A percentile compares a stretch with the other conserved stretches of the same genome.
These are phyloP conservation scores for Gossypium turneri DNA, from an alignment of 345 rosid genomes.

Conservation along the genomic window DNA sequence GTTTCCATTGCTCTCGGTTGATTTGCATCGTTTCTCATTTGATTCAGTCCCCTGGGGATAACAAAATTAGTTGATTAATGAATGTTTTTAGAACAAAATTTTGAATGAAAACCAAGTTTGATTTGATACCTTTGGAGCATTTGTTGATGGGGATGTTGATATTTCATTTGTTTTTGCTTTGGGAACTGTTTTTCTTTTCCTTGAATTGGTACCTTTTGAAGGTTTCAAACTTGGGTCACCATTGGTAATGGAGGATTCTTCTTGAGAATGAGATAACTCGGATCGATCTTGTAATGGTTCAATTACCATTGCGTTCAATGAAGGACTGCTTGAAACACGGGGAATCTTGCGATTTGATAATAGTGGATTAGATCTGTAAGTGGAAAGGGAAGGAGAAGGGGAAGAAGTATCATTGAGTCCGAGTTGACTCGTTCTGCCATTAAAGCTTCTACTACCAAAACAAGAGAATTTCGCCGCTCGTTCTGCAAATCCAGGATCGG, in stretches of 20 bases:
- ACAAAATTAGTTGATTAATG: background rate
- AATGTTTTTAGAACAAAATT: background rate
- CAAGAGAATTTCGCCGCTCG: slow-evolving; percentile 70
- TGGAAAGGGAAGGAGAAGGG: too few relatives aligned
- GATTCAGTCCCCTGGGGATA: background rate
- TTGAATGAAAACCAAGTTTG: background rate
- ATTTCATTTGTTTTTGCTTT: slow-evolving; percentile 44
- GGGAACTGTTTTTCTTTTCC: slow-evolving; percentile 57
- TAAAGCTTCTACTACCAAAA: slow-evolving; percentile 67
- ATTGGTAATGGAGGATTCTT: slow-evolving; percentile 44
- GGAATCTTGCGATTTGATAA: slow-evolving; percentile 34
- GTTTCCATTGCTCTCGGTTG: slow-evolving; percentile 26
- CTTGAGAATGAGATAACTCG: slow-evolving; percentile 39
- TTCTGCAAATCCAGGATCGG: slow-evolving; percentile 73
- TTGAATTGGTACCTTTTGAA: slow-evolving; percentile 35
- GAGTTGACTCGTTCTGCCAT: slow-evolving; percentile 38
- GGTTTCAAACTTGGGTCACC: slow-evolving; percentile 19
- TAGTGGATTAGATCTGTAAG: slow-evolving; percentile 20
- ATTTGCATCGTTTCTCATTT: slow-evolving; percentile 37
- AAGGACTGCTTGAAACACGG: slow-evolving; percentile 61
- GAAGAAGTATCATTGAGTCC: slow-evolving; percentile 13
- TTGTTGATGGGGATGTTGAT: slow-evolving; percentile 21
- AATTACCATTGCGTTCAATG: slow-evolving; percentile 33
- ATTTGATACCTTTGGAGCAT: slow-evolving; percentile 31
- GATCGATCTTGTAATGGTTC: background rate